Conservation (phyloP, 345 rosid species). For the Brassica napus region Da-Ae NC_063440.1:27350501-27351000, state of each 20-base stretch:
- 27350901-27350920: background rate
- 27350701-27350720: background rate
- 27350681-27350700: background rate
- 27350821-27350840: background rate
- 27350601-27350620: background rate
- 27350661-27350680: background rate
- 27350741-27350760: background rate
- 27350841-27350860: background rate
- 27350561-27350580: background rate
- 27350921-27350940: background rate
- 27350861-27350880: background rate
- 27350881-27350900: background rate
- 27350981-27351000: background rate
- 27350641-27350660: background rate
- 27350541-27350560: background rate
- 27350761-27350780: no score
- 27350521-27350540: background rate
- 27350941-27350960: background rate
- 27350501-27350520: background rate
- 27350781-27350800: no score
- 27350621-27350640: slow-evolving; percentile 7
- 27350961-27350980: background rate
- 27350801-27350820: background rate
- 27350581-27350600: background rate
- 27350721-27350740: no score